A percentile compares a stretch with the other conserved stretches of the same genome.
These are phyloP conservation scores for Rosa lucieae DNA, from an alignment of 306 rosid species.

Conservation along the genomic window DNA sequence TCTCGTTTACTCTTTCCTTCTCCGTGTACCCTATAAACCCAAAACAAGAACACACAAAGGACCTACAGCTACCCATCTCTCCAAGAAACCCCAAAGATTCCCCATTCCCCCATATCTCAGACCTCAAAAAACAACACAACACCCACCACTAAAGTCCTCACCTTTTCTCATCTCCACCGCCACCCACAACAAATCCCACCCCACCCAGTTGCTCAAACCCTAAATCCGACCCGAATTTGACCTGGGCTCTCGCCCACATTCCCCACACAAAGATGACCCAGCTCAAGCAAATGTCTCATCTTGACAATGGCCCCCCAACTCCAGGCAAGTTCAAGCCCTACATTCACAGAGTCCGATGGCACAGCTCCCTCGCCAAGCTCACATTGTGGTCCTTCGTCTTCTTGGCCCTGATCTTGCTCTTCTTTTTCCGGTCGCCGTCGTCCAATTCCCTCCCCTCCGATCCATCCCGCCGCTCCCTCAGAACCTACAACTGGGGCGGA, in stretches of 20 bases:
- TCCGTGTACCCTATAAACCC: constrained; percentile 26
- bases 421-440: constrained; percentile 73
- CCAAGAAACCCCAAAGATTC: constrained; percentile 60
- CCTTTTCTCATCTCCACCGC: constrained; percentile 28
- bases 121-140: neutral
- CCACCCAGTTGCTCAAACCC: constrained; percentile 33
- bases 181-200: neutral
- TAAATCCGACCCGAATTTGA: constrained; percentile 24
- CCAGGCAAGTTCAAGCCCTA: constrained; percentile 93
- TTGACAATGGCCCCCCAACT: constrained; percentile 76
- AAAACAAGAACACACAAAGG: constrained; percentile 20
- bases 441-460: constrained; percentile 48
- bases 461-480: constrained; percentile 72
- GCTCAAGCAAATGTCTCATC: constrained; percentile 70
- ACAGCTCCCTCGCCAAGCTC: constrained; percentile 73
- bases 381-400: constrained; percentile 73
- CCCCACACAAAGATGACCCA: constrained; percentile 40
- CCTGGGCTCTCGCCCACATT: constrained; percentile 33
- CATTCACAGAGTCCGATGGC: constrained; percentile 74
- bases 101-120: constrained; percentile 12
- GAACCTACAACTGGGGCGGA: constrained; percentile 84
- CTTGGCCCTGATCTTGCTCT: constrained; percentile 73
- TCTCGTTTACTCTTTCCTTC: constrained; percentile 22
- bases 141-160: constrained; percentile 12
- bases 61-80: constrained; percentile 40